A percentile compares a stretch with the other conserved stretches of the same genome.
phyloP scores from a whole-genome alignment of 1,284 basidiomycete species.

The Cystobasidium slooffiae region DNA sequence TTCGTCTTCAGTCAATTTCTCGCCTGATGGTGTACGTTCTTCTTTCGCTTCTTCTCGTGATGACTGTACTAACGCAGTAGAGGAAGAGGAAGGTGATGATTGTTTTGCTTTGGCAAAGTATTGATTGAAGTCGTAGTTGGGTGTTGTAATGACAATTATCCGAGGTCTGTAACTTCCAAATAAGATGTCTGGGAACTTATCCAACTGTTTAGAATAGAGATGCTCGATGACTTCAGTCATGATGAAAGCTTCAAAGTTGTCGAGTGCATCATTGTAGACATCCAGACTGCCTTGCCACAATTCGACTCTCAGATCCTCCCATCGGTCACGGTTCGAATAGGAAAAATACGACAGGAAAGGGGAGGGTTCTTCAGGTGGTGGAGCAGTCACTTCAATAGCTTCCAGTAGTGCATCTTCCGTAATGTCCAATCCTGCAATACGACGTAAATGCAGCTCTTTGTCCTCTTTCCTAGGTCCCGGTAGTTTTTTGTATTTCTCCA shows the following conservation, averaged over 20 bases:
- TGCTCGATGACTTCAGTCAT: conserved; percentile 71
- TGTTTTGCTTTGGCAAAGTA: conserved; percentile 63
- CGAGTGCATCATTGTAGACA: conserved; percentile 72
- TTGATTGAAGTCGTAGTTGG: conserved; percentile 84
- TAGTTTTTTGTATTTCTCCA: conserved; percentile 33
- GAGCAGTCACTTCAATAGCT: conserved; percentile 62
- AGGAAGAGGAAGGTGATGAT: not conserved
- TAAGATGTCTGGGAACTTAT: conserved; percentile 75
- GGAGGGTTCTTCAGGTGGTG: conserved; percentile 54
- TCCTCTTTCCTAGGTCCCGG: conserved; percentile 22
- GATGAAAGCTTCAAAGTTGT: conserved; percentile 63
- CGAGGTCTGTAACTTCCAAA: conserved; percentile 82
- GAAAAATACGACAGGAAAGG: conserved; percentile 15
- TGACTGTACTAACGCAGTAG: conserved; percentile 42
- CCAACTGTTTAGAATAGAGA: conserved; percentile 70
- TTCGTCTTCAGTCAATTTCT: conserved; percentile 26
- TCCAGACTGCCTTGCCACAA: conserved; percentile 84
- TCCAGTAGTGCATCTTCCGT: conserved; percentile 62
- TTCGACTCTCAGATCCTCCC: conserved; percentile 73
- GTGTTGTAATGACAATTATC: conserved; percentile 82
- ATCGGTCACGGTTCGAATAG: conserved; percentile 61
- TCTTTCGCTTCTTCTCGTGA: conserved; percentile 54
- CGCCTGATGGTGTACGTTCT: conserved; percentile 6
- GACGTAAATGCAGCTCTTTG: conserved; percentile 64
- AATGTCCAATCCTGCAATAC: conserved; percentile 72